Base-by-base conservation (phyloP, 2,329 filamentous ascomycete genomes). In the Pseudomassariella vexata region DNA sequence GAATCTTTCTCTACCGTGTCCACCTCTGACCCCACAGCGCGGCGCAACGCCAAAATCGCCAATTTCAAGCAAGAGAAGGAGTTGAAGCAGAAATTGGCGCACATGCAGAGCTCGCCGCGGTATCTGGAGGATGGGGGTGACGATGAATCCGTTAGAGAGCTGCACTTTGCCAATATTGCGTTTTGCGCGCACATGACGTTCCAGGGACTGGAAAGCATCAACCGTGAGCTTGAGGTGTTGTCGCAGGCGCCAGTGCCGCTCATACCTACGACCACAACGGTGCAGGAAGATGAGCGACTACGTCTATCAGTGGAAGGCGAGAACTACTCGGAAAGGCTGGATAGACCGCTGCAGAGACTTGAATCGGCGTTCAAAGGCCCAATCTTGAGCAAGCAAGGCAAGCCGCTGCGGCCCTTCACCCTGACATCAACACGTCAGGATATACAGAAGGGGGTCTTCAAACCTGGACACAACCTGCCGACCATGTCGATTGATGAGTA, bases 401-500 rank as follows among this genome's bases (percentile, higher is more conserved):
- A 86, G 53, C 92, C 92, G 10, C 67, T 96, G 46, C 79, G 89
- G 47, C 90, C 90, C 1, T 96, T 98, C 51, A 95, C 88, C 2
- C 68, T 98, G 15, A 69, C 94, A 5, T 81, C 82, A 37, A 82
- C 72, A 44, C 75, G 92, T 22, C 78, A 86, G 40, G 80, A 87
- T 39, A 60, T 95, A 37, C 76, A 80, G 38, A 70, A 80, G 37
- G 83, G 83, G 3, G 90, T 98, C 1, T 98, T 98, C 60, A 74
- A 85, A 34, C 78, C 87, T 0, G 87, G 92, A 6, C 92, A 98
- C 56, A 95, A 86, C 59, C 64, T 98, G 37, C 92, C 92, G 1
- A 96, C 92, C 3, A 96, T 98, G 92, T 85, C 79, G 2, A 95
- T 98, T 40, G 92, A 98, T 47, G 92, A 98, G 63, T 98, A 96